These are phyloP conservation scores for Trichoderma lentiforme DNA, from an alignment of 2,329 filamentous ascomycete species.

Conservation along the genomic window DNA sequence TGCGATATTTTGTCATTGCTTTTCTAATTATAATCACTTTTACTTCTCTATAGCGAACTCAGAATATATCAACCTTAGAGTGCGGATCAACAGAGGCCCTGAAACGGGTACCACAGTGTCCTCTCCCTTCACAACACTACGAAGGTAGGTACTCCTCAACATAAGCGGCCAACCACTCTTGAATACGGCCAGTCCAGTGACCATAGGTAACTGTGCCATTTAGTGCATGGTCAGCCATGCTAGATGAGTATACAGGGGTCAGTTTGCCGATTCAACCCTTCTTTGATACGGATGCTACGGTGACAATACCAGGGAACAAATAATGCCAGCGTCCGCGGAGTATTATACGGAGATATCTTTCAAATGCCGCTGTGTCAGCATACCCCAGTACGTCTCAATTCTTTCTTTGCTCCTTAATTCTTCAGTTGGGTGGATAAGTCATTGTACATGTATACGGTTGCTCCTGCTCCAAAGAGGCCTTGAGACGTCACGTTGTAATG, in stretches of 20 bases:
- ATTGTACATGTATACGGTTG: background rate
- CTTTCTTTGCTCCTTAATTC: background rate
- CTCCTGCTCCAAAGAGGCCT: background rate
- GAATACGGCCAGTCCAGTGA: background rate
- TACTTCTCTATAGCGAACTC: background rate
- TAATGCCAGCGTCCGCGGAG: background rate
- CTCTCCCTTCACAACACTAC: background rate
- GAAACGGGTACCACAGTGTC: background rate
- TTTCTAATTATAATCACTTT: background rate
- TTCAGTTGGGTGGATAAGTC: background rate
- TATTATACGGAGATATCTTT: background rate
- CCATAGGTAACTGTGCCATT: background rate
- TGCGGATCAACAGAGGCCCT: background rate
- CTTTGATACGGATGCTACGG: background rate
- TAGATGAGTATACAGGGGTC: background rate
- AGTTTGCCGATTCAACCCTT: background rate
- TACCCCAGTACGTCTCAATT: background rate
- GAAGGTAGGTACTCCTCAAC: background rate
- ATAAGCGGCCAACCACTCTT: background rate
- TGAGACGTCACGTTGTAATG: background rate
- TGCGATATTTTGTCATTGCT: background rate
- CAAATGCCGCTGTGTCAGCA: background rate
- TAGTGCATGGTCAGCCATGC: background rate
- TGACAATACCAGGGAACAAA: background rate
- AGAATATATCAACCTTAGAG: background rate